Evolutionary conservation across 805 yeast genomes (phyloP).

Genomic region (Ogataea paradorogensis): DNA sequence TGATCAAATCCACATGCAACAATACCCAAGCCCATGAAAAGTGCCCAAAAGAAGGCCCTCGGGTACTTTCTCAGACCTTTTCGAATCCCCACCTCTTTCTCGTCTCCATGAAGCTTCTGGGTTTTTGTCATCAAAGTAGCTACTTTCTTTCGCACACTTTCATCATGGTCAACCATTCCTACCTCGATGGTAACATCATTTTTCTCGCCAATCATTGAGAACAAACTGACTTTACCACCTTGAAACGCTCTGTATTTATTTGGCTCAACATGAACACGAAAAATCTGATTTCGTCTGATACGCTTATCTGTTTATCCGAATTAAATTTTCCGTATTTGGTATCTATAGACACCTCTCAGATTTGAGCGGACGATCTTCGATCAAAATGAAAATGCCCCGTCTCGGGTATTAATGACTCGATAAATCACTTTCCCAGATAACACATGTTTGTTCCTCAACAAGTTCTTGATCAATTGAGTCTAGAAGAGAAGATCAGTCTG

Average conservation of each 20-base stretch:
- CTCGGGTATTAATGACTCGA: neutral
- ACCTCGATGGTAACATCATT: neutral
- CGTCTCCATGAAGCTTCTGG: constrained; percentile 21
- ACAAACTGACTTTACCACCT: too few species aligned
- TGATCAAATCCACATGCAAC: constrained; percentile 45
- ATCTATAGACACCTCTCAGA: neutral
- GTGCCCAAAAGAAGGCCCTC: constrained; percentile 6
- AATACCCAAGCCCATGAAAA: constrained; percentile 21
- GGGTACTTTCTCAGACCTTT: constrained; percentile 2
- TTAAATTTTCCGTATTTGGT: neutral
- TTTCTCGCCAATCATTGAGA: neutral
- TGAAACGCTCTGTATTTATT: neutral
- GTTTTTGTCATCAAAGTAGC: constrained; percentile 24
- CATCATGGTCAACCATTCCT: neutral
- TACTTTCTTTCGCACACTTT: constrained; percentile 38
- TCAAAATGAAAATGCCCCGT: too few species aligned
- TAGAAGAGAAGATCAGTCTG: constrained; percentile 31
- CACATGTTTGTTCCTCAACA: constrained; percentile 27
- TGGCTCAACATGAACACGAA: neutral
- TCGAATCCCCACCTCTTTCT: constrained; percentile 11
- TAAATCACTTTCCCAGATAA: constrained; percentile 37
- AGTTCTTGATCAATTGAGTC: constrained; percentile 23
- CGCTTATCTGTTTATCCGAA: neutral
- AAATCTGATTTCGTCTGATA: too few species aligned
- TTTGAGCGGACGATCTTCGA: neutral